Evolutionary conservation across 2,329 filamentous ascomycete genomes (phyloP).

Genomic region (Coniochaeta hoffmannii): DNA sequence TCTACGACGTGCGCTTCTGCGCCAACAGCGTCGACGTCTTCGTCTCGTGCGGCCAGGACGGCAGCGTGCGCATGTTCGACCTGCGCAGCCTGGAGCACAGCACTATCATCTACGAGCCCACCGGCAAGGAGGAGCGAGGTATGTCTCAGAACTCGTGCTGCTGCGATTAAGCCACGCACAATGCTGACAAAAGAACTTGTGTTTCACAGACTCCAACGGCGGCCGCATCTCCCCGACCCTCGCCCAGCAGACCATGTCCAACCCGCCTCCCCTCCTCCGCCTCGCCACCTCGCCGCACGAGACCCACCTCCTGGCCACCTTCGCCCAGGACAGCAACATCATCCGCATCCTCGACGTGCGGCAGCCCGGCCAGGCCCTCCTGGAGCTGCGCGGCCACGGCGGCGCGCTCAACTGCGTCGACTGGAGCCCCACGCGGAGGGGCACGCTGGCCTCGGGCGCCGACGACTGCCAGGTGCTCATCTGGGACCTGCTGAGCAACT

Average conservation of each 20-base stretch:
- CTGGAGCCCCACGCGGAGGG: slow-evolving; percentile 84
- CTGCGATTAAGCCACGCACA: too few relatives aligned
- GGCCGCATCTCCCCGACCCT: slow-evolving; percentile 66
- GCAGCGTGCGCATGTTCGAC: slow-evolving; percentile 98
- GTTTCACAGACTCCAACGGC: slow-evolving; percentile 40
- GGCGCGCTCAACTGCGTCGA: slow-evolving; percentile 87
- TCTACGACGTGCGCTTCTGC: slow-evolving; percentile 97
- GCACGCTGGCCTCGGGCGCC: slow-evolving; percentile 81
- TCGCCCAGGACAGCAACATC: slow-evolving; percentile 84
- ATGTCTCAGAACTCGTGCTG: too few relatives aligned
- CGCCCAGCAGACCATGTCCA: slow-evolving; percentile 68
- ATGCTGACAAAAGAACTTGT: too few relatives aligned
- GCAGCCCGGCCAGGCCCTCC: slow-evolving; percentile 87
- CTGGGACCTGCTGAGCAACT: slow-evolving; percentile 79
- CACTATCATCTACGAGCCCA: slow-evolving; percentile 98
- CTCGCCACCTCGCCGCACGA: slow-evolving; percentile 91
- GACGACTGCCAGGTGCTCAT: slow-evolving; percentile 89
- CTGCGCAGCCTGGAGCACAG: slow-evolving; percentile 92
- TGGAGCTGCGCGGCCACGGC: slow-evolving; percentile 85
- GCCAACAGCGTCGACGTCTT: slow-evolving; percentile 98
- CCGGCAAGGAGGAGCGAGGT: slow-evolving; percentile 75
- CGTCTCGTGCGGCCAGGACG: slow-evolving; percentile 94
- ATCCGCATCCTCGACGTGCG: slow-evolving; percentile 94
- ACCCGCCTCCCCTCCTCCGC: slow-evolving; percentile 69
- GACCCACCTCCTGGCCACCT: slow-evolving; percentile 91